Conservation (phyloP, 176 grass and related monocot genomes). For the Musa acuminata region DNA sequence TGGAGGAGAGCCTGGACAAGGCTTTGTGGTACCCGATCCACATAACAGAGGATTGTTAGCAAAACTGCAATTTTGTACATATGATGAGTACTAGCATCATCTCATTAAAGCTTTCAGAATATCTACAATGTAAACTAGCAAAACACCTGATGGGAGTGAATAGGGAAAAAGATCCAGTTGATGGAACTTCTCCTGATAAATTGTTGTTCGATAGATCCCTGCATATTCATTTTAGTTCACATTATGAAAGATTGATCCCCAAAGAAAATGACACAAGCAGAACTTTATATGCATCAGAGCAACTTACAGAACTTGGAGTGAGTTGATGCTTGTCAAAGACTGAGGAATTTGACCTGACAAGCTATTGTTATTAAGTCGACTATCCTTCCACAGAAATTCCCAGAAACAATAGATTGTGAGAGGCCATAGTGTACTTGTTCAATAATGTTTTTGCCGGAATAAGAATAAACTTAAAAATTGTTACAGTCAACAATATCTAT, state of each 20-base stretch:
- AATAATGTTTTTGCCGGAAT: not conserved
- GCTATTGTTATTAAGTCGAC: constrained; percentile 8
- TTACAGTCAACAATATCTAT: too few species aligned
- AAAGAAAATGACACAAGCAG: too few species aligned
- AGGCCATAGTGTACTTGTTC: not conserved
- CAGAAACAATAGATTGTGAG: not conserved
- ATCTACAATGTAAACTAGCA: not conserved
- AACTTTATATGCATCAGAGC: too few species aligned
- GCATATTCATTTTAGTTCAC: not conserved
- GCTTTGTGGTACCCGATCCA: not conserved
- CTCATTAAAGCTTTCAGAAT: not conserved
- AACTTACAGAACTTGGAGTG: constrained; percentile 6
- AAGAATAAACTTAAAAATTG: not conserved
- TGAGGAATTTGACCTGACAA: constrained; percentile 10
- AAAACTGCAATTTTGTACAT: constrained; percentile 7
- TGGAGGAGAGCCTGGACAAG: constrained; percentile 9
- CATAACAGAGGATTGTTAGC: constrained; percentile 14
- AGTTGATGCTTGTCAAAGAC: constrained; percentile 1
- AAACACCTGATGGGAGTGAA: constrained; percentile 9
- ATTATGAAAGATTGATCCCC: too few species aligned
- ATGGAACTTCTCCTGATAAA: not conserved
- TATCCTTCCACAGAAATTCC: not conserved
- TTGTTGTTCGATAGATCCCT: constrained; percentile 16
- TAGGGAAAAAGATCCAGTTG: not conserved
- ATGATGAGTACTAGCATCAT: not conserved